Evolutionary conservation across 179 eudicot genomes (phyloP).

Genomic region (Patellifolia procumbens): DNA sequence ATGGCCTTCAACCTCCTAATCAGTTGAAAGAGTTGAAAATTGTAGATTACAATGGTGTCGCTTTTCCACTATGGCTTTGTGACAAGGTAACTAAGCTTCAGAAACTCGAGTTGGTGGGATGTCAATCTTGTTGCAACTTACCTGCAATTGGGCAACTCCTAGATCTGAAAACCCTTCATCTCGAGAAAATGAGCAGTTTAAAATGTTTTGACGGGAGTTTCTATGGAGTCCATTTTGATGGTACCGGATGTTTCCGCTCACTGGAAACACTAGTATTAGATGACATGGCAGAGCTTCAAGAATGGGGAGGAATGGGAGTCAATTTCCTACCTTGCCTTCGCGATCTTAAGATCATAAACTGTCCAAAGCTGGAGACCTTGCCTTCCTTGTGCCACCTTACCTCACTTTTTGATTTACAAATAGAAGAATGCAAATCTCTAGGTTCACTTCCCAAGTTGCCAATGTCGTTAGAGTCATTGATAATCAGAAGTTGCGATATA

Average conservation of each 20-base stretch:
- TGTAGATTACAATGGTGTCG: background rate
- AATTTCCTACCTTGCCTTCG: background rate
- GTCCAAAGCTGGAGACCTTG: background rate
- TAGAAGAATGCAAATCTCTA: background rate
- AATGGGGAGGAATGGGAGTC: background rate
- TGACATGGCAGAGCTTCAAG: conserved; percentile 5
- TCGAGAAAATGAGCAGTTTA: background rate
- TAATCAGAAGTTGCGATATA: background rate
- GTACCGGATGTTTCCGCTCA: background rate
- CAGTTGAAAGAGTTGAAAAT: background rate
- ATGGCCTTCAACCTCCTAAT: background rate
- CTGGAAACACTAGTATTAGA: background rate
- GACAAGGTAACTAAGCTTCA: background rate
- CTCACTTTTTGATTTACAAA: background rate
- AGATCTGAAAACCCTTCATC: conserved; percentile 1
- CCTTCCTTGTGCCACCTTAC: conserved; percentile 8
- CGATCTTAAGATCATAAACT: background rate
- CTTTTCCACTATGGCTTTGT: conserved; percentile 2
- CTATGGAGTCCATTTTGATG: no score
- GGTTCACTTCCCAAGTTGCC: conserved; percentile 2
- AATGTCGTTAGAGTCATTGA: background rate
- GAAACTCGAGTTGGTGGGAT: background rate
- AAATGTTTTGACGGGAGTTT: no score
- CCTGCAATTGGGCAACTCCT: conserved; percentile 4
- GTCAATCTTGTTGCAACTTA: background rate